A percentile compares a stretch with the other conserved stretches of the same genome.
phyloP scores from a whole-genome alignment of 345 rosid genomes.

The Laguncularia racemosa region DNA sequence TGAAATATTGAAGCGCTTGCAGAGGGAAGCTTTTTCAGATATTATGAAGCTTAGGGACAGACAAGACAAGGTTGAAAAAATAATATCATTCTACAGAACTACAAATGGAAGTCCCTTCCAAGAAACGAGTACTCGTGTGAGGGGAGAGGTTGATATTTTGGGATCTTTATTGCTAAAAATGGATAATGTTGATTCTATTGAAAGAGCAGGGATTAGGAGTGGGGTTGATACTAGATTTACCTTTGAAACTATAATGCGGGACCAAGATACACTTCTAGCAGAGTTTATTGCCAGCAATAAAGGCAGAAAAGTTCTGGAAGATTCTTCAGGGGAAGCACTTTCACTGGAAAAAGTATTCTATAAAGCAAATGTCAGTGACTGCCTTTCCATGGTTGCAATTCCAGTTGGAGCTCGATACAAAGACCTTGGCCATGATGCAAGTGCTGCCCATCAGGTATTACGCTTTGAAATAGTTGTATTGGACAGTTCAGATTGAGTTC shows the following conservation, averaged over 20 bases:
- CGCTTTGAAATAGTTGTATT: too few species aligned
- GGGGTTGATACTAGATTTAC: constrained; percentile 58
- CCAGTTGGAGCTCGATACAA: constrained; percentile 77
- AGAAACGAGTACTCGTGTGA: constrained; percentile 54
- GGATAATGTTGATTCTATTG: constrained; percentile 38
- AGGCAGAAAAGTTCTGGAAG: constrained; percentile 18
- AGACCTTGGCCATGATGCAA: constrained; percentile 38
- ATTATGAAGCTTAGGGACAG: constrained; percentile 82
- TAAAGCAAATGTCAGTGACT: constrained; percentile 45
- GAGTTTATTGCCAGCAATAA: constrained; percentile 54
- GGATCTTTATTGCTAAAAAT: constrained; percentile 51
- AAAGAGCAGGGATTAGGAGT: constrained; percentile 49
- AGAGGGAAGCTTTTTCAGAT: constrained; percentile 79
- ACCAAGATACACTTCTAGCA: constrained; percentile 50
- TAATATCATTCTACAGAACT: constrained; percentile 43
- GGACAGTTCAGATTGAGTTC: too few species aligned
- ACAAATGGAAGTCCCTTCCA: constrained; percentile 56
- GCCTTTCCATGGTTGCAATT: constrained; percentile 62
- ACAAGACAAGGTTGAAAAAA: constrained; percentile 73
- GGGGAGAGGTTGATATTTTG: constrained; percentile 62
- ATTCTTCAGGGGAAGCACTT: constrained; percentile 34
- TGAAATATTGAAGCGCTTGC: constrained; percentile 90
- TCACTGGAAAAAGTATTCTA: constrained; percentile 64
- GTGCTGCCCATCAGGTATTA: constrained; percentile 47
- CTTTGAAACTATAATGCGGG: constrained; percentile 53